These are phyloP conservation scores for Coemansia umbellata DNA, from an alignment of 192 early-diverging fungal genomes.

Conservation along the genomic window DNA sequence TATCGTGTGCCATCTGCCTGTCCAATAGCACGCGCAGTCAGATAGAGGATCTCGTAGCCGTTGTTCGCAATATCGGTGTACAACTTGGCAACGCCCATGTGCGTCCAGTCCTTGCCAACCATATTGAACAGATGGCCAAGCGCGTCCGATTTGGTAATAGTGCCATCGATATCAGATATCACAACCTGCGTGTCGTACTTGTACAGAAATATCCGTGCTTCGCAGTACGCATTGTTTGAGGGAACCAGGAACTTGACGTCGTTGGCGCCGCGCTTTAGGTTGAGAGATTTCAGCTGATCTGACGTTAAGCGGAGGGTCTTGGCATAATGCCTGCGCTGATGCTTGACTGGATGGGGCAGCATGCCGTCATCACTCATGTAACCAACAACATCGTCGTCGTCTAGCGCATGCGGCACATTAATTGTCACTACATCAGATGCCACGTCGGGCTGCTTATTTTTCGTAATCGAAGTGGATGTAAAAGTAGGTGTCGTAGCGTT, in stretches of 20 bases:
- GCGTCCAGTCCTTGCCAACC: constrained; percentile 98
- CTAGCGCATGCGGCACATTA: background rate
- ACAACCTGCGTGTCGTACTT: constrained; percentile 79
- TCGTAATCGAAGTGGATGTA: too few relatives aligned
- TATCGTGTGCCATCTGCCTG: constrained; percentile 89
- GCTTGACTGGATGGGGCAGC: constrained; percentile 14
- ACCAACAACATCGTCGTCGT: constrained; percentile 16
- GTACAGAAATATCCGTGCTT: constrained; percentile 88
- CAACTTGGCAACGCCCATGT: constrained; percentile 91
- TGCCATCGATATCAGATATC: constrained; percentile 98
- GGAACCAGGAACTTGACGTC: constrained; percentile 84
- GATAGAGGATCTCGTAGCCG: constrained; percentile 91
- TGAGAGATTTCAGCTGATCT: constrained; percentile 79
- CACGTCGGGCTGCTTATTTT: background rate
- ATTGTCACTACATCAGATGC: background rate
- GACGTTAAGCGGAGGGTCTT: constrained; percentile 91
- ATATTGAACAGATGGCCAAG: constrained; percentile 96
- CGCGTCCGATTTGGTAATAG: constrained; percentile 97
- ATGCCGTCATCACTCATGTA: constrained; percentile 38
- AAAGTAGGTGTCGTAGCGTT: too few relatives aligned
- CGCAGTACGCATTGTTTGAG: constrained; percentile 69
- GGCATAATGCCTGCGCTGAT: constrained; percentile 56
- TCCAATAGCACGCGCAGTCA: constrained; percentile 94
- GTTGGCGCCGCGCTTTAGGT: constrained; percentile 83
- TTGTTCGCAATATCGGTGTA: constrained; percentile 93